Conservation (phyloP, 306 rosid genomes). For the Vachellia pachyceras region DNA sequence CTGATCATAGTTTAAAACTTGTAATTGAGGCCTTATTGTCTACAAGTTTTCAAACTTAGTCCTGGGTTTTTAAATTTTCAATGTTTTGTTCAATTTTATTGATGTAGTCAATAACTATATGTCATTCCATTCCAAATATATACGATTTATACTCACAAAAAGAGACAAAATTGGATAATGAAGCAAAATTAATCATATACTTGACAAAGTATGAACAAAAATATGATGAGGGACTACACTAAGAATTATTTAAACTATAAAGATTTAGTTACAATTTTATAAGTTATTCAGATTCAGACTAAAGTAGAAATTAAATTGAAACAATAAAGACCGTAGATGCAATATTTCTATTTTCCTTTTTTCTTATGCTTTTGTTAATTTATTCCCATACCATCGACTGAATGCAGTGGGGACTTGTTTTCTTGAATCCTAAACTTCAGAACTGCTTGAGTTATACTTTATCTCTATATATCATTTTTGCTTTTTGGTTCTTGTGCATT, state of each 20-base stretch:
- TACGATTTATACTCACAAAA: neutral
- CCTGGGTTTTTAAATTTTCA: neutral
- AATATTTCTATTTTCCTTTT: neutral
- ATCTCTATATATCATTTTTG: neutral
- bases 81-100: neutral
- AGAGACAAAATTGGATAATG: neutral
- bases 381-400: neutral
- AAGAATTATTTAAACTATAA: neutral
- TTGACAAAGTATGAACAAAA: neutral
- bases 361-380: neutral
- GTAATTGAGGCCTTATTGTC: neutral
- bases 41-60: neutral
- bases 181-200: neutral
- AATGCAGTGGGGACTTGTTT: neutral
- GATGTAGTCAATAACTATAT: neutral
- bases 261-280: neutral
- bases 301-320: neutral
- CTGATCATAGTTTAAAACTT: neutral
- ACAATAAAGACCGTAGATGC: neutral
- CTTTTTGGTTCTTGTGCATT: constrained; percentile 24
- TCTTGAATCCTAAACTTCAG: neutral
- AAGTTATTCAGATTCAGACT: neutral
- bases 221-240: neutral
- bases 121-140: neutral
- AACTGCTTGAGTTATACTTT: neutral